A percentile compares a stretch with the other conserved stretches of the same genome.
phyloP scores from a whole-genome alignment of 441 rosid genomes.

The Adansonia grandidieri region DNA sequence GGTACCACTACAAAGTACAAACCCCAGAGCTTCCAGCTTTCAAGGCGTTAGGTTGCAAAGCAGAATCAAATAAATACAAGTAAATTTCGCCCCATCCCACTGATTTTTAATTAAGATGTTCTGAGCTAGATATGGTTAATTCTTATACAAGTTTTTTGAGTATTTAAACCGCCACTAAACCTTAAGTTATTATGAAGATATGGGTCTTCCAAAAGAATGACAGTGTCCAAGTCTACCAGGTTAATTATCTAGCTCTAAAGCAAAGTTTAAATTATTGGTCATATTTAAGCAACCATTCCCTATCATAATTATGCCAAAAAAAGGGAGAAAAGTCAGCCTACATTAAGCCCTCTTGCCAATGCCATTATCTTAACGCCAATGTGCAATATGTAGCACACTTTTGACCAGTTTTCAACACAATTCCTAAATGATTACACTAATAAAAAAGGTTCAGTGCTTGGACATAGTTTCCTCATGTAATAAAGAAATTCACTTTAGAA shows the following conservation, averaged over 20 bases:
- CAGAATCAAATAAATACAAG: background rate
- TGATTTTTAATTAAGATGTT: background rate
- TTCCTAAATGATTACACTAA: background rate
- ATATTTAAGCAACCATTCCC: background rate
- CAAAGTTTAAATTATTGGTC: background rate
- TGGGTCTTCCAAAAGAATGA: background rate
- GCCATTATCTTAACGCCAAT: constrained; percentile 20
- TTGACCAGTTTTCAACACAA: background rate
- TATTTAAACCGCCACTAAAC: background rate
- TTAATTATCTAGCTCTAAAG: background rate
- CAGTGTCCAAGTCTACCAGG: background rate
- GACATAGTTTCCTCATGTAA: background rate
- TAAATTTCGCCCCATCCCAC: background rate
- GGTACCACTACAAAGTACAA: background rate
- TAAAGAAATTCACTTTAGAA: background rate
- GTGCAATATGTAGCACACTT: background rate
- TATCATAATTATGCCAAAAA: background rate
- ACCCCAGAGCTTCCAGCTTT: background rate
- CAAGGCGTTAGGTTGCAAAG: background rate
- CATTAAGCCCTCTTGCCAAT: background rate
- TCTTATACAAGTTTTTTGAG: background rate
- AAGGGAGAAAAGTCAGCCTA: background rate
- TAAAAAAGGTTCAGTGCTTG: background rate
- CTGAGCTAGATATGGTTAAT: background rate
- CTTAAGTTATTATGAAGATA: background rate